phyloP scores from a whole-genome alignment of 345 rosid species.

The Triadica sebifera region DNA sequence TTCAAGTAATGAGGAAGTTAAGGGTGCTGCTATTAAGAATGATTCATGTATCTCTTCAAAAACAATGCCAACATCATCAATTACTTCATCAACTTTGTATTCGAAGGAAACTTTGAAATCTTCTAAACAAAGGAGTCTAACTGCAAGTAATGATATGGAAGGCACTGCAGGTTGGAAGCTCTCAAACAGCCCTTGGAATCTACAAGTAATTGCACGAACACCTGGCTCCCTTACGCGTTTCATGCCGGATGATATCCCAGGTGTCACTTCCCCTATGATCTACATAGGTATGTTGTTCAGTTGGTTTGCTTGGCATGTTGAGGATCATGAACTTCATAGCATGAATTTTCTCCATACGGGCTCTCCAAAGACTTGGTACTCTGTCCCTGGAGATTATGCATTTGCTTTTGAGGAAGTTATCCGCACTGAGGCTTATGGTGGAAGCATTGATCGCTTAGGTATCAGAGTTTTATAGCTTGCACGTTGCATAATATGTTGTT shows the following conservation, averaged over 20 bases:
- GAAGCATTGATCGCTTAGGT: conserved; percentile 79
- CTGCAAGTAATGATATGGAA: conserved; percentile 56
- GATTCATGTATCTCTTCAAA: conserved; percentile 26
- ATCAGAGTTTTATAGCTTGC: conserved; percentile 14
- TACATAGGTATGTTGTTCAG: conserved; percentile 97
- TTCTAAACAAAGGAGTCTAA: conserved; percentile 43
- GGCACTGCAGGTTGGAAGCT: conserved; percentile 99
- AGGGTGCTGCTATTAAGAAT: conserved; percentile 26
- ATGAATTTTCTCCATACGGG: conserved; percentile 98
- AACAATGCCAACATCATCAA: conserved; percentile 21
- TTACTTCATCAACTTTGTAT: conserved; percentile 30
- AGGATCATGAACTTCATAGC: conserved; percentile 99
- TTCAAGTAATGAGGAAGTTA: conserved; percentile 24
- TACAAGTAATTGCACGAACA: conserved; percentile 91
- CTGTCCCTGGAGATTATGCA: conserved; percentile 92
- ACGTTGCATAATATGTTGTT: neutral
- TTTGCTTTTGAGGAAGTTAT: conserved; percentile 88
- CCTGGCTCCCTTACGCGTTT: conserved; percentile 98
- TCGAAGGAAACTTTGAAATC: conserved; percentile 34
- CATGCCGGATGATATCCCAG: conserved; percentile 99
- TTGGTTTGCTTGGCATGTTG: conserved; percentile 99
- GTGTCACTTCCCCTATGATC: conserved; percentile 97
- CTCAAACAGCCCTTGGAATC: conserved; percentile 97
- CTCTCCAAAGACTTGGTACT: conserved; percentile 93
- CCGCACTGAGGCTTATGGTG: conserved; percentile 74